These are phyloP conservation scores for Colletotrichum sp. DNA, from an alignment of 2,329 filamentous ascomycete genomes.

Conservation along the genomic window DNA sequence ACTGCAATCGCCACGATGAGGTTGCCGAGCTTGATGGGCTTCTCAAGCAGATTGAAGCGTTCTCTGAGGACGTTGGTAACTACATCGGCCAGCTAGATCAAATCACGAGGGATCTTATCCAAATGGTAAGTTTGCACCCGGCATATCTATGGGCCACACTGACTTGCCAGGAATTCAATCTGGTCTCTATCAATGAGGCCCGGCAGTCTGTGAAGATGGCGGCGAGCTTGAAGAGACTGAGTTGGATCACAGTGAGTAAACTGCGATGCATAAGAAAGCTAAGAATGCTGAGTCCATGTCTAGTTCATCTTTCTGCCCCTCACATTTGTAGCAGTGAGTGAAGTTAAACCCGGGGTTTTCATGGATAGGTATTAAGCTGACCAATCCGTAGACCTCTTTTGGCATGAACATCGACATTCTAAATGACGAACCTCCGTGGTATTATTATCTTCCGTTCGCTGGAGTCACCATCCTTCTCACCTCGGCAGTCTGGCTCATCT, in stretches of 20 bases:
- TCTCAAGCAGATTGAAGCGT: neutral
- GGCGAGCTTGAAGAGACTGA: neutral
- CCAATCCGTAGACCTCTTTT: neutral
- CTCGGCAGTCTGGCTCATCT: neutral
- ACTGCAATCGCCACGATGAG: neutral
- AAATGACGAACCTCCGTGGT: neutral
- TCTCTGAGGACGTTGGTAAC: neutral
- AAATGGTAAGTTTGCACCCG: neutral
- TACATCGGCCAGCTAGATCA: neutral
- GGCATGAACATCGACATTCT: neutral
- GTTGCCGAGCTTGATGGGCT: neutral
- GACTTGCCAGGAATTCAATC: neutral
- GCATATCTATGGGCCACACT: neutral
- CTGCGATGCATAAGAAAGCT: neutral
- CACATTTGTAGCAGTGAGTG: neutral
- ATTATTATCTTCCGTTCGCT: neutral
- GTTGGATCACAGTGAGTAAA: neutral
- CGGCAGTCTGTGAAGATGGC: neutral
- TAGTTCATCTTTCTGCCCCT: neutral
- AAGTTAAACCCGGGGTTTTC: no score
- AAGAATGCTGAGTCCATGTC: accelerated
- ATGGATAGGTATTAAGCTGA: neutral
- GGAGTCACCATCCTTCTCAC: neutral
- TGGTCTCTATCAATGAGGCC: neutral
- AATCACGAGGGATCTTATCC: neutral